Percentiles rank a stretch among this genome's conserved stretches.
phyloP scores from a whole-genome alignment of 2,329 filamentous ascomycete species.

The Botrytis porri region DNA sequence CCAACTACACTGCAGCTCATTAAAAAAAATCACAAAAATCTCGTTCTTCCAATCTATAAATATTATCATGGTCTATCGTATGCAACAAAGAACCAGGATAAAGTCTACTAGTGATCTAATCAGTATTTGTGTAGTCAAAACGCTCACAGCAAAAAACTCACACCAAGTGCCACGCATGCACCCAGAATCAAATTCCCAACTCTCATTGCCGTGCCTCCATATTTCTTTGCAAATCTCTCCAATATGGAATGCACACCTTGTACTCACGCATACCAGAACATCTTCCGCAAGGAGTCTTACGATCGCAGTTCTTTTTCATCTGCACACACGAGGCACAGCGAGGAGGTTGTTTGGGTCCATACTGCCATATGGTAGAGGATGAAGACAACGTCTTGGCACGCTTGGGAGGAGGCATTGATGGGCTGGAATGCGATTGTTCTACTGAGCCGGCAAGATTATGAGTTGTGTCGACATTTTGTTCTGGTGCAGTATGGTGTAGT shows the following conservation, averaged over 20 bases:
- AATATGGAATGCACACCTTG: neutral
- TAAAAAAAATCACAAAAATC: neutral
- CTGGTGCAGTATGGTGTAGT: neutral
- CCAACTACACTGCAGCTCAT: neutral
- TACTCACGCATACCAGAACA: neutral
- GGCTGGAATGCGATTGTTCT: neutral
- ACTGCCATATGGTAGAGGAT: neutral
- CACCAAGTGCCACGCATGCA: neutral
- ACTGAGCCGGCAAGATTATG: accelerated
- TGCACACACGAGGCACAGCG: neutral
- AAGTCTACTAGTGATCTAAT: neutral
- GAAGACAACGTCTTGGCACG: neutral
- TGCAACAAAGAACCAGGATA: neutral
- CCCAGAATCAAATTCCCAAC: neutral
- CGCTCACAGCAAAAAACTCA: neutral
- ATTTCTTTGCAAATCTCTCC: neutral
- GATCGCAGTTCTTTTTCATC: conserved; percentile 2
- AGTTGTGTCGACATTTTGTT: neutral
- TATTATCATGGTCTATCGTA: neutral
- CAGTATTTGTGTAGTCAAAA: neutral
- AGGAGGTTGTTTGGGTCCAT: neutral
- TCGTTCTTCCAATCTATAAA: neutral
- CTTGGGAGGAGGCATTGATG: neutral
- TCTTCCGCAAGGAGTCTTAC: conserved; percentile 1
- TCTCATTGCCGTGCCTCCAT: neutral